Evolutionary conservation across 2,329 filamentous ascomycete genomes (phyloP), one percentile per base, ranked within the genome.

Genomic region (Colletotrichum salicis): DNA sequence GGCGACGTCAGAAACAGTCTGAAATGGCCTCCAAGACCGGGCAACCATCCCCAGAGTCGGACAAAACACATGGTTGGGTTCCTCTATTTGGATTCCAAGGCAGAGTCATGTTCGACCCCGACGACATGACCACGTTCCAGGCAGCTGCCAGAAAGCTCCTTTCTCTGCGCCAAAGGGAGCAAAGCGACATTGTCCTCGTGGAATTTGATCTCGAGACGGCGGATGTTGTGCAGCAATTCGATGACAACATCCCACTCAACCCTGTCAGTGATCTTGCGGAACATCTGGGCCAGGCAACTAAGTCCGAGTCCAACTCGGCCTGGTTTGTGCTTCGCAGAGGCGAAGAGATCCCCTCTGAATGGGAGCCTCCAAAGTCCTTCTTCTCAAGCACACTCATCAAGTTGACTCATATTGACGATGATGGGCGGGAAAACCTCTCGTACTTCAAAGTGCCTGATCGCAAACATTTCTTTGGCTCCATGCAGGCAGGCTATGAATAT

Each of bases 51-150:
- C 15, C 5, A 37, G 37, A 13, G 1, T 13, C 67, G 37, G 10
- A 15, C 19, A 45, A 31, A 29, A 2, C 1, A 15, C 24, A 57
- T 6, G n/a, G 37, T 5, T 71, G 13, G 6, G 22, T 37, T 52
- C 51, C 19, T 19, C 29, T 81, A 1, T 77, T 77, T 19, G 77
- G 80, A 1, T 74, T 68, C 56, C 76, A 79, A 2, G 90, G 80
- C 11, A 66, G 63, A 4, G 66, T 81, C 2, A 75, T 76, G 5
- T 76, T 80, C 6, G 56, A 75, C 15, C 73, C 75, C 4, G 33
- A 56, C 27, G 71, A 79, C 15, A 13, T 64, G 29, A 75, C 70
- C 52, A 59, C 77, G 0, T 78, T 76, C 37, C 45, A 74, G 2
- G 27, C 11, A 1, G 79, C 78, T 5, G 62, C 77, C 5, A 70